phyloP scores from a whole-genome alignment of 345 rosid genomes.

The Cardiospermum halicacabum region DNA sequence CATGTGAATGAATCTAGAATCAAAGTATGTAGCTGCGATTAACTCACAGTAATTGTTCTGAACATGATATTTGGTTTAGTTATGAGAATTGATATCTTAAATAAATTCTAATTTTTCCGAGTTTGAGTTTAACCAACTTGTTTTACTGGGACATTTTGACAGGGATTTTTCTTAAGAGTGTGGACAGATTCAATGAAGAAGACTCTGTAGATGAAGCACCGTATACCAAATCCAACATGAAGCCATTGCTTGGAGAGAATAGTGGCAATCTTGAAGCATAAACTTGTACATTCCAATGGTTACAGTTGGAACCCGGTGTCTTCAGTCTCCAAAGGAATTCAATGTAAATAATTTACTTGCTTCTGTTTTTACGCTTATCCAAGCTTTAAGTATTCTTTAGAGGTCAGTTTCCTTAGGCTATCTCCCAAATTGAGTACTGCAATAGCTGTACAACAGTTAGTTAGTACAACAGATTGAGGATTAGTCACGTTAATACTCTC shows the following conservation, averaged over 20 bases:
- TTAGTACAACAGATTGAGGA: background rate
- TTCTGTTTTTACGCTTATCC: background rate
- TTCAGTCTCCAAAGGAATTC: background rate
- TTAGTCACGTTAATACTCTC: background rate
- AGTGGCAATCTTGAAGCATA: conserved; percentile 3
- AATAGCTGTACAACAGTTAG: background rate
- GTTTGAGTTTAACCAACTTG: background rate
- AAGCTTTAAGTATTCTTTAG: background rate
- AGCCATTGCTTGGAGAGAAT: conserved; percentile 42
- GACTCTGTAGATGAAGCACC: conserved; percentile 31
- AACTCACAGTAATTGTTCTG: background rate
- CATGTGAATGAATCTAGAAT: background rate
- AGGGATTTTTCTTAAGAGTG: conserved; percentile 75
- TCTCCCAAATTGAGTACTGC: background rate
- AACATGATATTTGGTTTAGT: background rate
- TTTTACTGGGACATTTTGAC: conserved; percentile 15
- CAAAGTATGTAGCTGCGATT: background rate
- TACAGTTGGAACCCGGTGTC: background rate
- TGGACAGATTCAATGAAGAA: conserved; percentile 62
- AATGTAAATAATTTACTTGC: background rate
- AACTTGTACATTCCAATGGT: background rate
- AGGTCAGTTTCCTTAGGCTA: conserved; percentile 5
- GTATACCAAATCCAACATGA: conserved; percentile 22
- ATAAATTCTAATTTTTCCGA: background rate
- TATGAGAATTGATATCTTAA: background rate